A percentile compares a stretch with the other conserved stretches of the same genome.
These are phyloP conservation scores for Metschnikowia koreensis DNA, from an alignment of 805 yeast species.

Conservation along the genomic window DNA sequence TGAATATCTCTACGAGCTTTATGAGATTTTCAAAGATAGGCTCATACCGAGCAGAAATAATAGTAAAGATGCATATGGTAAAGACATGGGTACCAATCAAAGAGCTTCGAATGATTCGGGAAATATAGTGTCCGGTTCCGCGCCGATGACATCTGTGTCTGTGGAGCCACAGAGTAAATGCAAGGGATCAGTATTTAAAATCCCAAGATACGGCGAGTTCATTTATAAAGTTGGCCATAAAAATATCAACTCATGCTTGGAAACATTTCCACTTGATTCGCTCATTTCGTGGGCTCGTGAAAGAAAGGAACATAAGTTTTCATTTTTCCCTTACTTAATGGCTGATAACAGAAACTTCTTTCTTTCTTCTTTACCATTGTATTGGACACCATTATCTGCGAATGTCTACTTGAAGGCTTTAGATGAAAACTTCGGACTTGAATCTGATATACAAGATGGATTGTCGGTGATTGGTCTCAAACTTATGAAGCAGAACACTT, in stretches of 20 bases:
- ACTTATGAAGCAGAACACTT: conserved; percentile 7
- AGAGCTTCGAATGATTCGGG: not conserved
- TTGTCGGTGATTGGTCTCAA: conserved; percentile 28
- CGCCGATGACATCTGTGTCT: conserved; percentile 3
- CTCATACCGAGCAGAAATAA: conserved; percentile 10
- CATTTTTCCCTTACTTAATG: conserved; percentile 29
- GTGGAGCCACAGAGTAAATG: conserved; percentile 3
- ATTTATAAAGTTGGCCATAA: conserved; percentile 4
- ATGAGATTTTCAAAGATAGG: conserved; percentile 30
- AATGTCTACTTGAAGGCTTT: conserved; percentile 23
- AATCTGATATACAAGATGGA: conserved; percentile 27
- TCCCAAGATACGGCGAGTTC: conserved; percentile 15
- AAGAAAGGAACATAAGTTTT: conserved; percentile 21
- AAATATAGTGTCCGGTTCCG: not conserved
- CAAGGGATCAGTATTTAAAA: conserved; percentile 11
- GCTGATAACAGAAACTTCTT: conserved; percentile 23
- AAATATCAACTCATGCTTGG: conserved; percentile 1
- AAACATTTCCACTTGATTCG: conserved; percentile 8
- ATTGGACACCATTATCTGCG: conserved; percentile 40
- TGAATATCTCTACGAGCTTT: conserved; percentile 31
- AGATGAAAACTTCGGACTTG: conserved; percentile 25
- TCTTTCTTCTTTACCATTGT: conserved; percentile 34
- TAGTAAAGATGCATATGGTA: not conserved
- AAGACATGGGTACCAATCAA: not conserved
- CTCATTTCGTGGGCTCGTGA: conserved; percentile 16